These are phyloP conservation scores for Nitzschia putrida DNA, from an alignment of 108 stramenopile genomes.

Conservation along the genomic window DNA sequence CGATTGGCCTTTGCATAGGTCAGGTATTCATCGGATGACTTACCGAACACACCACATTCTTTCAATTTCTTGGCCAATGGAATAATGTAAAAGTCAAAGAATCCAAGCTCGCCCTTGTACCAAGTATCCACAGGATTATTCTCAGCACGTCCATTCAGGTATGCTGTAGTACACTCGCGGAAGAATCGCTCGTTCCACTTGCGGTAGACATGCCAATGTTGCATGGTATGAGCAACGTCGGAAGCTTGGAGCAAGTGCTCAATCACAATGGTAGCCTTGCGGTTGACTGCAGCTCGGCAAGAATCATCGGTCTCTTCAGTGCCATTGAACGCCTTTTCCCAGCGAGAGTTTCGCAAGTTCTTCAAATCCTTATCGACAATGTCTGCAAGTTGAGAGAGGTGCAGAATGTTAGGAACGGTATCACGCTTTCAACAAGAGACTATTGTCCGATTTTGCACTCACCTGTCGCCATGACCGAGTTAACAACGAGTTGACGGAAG, in stretches of 20 bases:
- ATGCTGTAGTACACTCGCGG: slow-evolving; percentile 28
- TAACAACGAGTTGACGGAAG: no score
- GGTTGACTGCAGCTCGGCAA: no score
- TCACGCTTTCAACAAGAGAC: no score
- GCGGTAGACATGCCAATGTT: slow-evolving; percentile 39
- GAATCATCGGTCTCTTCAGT: no score
- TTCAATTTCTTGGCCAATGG: neutral
- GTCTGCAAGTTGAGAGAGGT: slow-evolving; percentile 5
- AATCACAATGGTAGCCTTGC: slow-evolving; percentile 22
- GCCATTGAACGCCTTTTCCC: slow-evolving; percentile 27
- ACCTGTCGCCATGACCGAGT: no score
- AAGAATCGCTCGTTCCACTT: slow-evolving; percentile 46
- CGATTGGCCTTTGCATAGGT: no score
- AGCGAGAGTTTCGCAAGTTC: slow-evolving; percentile 19
- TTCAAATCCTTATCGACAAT: slow-evolving; percentile 30
- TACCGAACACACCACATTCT: no score
- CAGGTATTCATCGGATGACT: no score
- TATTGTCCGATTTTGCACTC: slow-evolving; percentile 19
- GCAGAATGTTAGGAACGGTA: neutral
- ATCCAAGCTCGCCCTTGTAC: slow-evolving; percentile 20
- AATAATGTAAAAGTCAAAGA: slow-evolving; percentile 1
- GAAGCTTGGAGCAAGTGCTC: slow-evolving; percentile 49
- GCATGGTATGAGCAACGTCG: slow-evolving; percentile 49
- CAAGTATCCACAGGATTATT: slow-evolving; percentile 7
- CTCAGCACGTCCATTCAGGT: slow-evolving; percentile 19